Conservation (phyloP, 2,329 filamentous ascomycete genomes). For the Fusarium miscanthi region DNA sequence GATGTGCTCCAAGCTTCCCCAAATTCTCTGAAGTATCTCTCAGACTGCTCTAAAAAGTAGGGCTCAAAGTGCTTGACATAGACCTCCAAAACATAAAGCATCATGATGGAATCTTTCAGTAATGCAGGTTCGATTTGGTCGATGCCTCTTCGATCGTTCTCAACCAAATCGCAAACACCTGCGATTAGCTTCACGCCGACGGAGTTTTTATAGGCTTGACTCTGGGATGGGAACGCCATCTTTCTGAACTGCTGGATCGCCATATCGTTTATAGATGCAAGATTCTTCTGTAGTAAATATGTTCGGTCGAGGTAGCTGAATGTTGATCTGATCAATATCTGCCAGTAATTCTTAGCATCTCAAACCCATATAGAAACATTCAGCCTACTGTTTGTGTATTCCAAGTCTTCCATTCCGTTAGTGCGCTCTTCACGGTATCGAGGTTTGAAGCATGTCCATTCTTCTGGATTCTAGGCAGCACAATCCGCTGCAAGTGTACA, state of each 20-base stretch:
- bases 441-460: conserved; percentile 66
- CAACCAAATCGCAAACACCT: conserved; percentile 79
- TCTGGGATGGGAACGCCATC: conserved; percentile 58
- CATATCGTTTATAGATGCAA: conserved; percentile 82
- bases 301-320: conserved; percentile 96
- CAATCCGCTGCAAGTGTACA: conserved; percentile 70
- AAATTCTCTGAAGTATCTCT: conserved; percentile 75
- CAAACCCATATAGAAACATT: neutral
- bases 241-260: conserved; percentile 79
- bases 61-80: conserved; percentile 86
- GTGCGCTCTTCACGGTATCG: conserved; percentile 68
- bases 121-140: conserved; percentile 69
- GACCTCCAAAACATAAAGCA: conserved; percentile 86
- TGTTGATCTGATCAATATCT: conserved; percentile 84
- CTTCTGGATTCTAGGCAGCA: conserved; percentile 67
- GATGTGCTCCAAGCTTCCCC: conserved; percentile 72
- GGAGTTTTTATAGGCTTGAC: conserved; percentile 13
- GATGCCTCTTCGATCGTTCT: conserved; percentile 73
- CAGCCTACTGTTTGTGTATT: conserved; percentile 75
- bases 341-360: conserved; percentile 17
- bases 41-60: conserved; percentile 74
- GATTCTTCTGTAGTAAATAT: conserved; percentile 79
- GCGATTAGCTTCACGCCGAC: conserved; percentile 51
- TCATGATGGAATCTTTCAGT: conserved; percentile 80
- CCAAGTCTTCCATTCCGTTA: conserved; percentile 79